Conservation (phyloP, 768 basidiomycete genomes). For the Pleurotus djamor region DNA sequence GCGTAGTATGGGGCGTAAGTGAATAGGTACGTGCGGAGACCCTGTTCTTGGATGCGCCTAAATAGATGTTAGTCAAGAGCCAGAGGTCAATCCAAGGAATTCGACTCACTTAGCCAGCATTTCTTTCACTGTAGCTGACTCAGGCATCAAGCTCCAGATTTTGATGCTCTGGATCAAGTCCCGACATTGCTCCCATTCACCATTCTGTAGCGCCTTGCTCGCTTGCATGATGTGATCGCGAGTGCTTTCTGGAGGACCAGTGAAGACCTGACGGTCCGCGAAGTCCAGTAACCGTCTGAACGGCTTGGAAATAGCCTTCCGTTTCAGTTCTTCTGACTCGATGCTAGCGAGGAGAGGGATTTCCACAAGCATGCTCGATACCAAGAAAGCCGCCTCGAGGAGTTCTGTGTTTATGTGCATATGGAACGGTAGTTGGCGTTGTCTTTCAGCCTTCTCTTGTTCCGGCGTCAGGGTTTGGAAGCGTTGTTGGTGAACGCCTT, state of each 20-base stretch:
- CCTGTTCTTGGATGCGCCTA: conserved; percentile 98
- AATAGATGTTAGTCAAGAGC: conserved; percentile 10
- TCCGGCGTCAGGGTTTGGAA: conserved; percentile 88
- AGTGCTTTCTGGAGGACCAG: conserved; percentile 97
- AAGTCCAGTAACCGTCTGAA: conserved; percentile 95
- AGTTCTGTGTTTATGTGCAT: conserved; percentile 99
- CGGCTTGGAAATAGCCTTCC: conserved; percentile 93
- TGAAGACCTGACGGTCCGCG: conserved; percentile 96
- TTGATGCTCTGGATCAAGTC: conserved; percentile 96
- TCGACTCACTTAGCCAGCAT: conserved; percentile 84
- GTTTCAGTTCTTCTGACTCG: conserved; percentile 90
- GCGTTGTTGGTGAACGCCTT: conserved; percentile 92
- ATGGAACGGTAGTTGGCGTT: conserved; percentile 96
- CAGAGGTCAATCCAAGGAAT: neutral
- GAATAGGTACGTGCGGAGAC: conserved; percentile 94
- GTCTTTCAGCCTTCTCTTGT: conserved; percentile 96
- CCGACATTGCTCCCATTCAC: conserved; percentile 95
- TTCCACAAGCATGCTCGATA: conserved; percentile 98
- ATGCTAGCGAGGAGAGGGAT: conserved; percentile 94
- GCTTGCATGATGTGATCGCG: conserved; percentile 99
- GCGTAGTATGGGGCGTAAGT: conserved; percentile 96
- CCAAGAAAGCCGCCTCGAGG: conserved; percentile 95
- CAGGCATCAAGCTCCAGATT: conserved; percentile 97
- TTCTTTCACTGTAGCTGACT: conserved; percentile 82
- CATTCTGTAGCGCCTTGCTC: conserved; percentile 92